Base-by-base conservation (phyloP, 2,329 filamentous ascomycete genomes). In the Geosmithia morbida region DNA sequence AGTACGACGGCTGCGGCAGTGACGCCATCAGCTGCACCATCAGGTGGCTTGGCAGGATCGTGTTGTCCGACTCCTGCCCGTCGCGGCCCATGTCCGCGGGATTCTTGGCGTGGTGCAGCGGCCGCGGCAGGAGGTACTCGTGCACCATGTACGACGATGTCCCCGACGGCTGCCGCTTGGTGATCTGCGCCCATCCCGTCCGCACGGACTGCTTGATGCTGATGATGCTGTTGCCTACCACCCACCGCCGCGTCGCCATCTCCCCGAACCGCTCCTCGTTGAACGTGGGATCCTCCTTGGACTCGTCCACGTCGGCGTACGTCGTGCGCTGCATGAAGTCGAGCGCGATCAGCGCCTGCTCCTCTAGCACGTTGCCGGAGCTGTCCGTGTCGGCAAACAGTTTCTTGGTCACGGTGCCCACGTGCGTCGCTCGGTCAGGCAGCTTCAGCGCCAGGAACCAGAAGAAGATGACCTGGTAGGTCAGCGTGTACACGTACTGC, bases 371-470 rank as follows among this genome's bases (percentile, higher is more conserved):
- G 48, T 87, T 80, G 41, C 77, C 59, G 16, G 52, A 79, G 16
- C 87, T 87, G 49, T 83, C 77, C 20, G 77, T 75, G 57, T 95
- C 87, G 8, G 76, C 83, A 55, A 90, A 89, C 10, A 98, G 72
- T 52, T 87, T 87, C 57, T 83, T 87, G 11, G 85, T 83, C 52
- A 98, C 95, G 86, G 87, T 95, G 26, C 81, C 80, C 46, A 96
- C 88, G 53, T 94, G 83, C 51, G 79, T 86, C 33, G 83, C 78
- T 46, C 92, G 81, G 59, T 96, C 88, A 39, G 83, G 78, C 46
- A 95, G 74, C 57, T 87, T 90, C 55, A 98, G 63, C 1, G 88
- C 85, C 54, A 98, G 73, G 60, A 97, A 98, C 92, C 92, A 98
- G 60, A 94, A 96, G 2, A 88, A 84, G 53, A 98, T 89, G 55